phyloP scores from a whole-genome alignment of 1,139 yeast genomes.

The Taiozyma onychis region DNA sequence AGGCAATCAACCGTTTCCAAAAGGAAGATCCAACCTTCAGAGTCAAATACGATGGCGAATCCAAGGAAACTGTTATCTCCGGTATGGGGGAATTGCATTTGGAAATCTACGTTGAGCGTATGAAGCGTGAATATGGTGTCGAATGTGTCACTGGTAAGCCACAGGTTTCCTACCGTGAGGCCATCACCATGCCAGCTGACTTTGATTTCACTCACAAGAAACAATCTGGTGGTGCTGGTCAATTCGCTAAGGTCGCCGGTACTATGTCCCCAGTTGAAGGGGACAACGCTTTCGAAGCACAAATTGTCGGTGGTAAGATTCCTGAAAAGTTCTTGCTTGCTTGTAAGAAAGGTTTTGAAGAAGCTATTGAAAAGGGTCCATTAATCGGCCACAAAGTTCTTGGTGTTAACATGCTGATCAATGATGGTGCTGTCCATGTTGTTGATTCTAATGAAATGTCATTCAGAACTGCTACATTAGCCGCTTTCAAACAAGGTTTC shows the following conservation, averaged over 20 bases:
- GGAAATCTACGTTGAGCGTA: constrained; percentile 96
- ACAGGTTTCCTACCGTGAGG: constrained; percentile 96
- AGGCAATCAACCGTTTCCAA: constrained; percentile 95
- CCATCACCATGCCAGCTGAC: constrained; percentile 66
- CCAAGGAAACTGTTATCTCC: constrained; percentile 92
- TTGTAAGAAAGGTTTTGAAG: constrained; percentile 94
- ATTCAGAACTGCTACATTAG: constrained; percentile 85
- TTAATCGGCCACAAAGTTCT: constrained; percentile 89
- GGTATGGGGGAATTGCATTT: constrained; percentile 99
- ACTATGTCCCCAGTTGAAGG: constrained; percentile 61
- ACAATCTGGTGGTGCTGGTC: constrained; percentile 99
- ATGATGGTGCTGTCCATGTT: constrained; percentile 96
- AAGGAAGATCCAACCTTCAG: constrained; percentile 98
- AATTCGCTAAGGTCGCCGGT: constrained; percentile 96
- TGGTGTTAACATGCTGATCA: constrained; percentile 88
- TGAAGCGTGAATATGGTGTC: constrained; percentile 94
- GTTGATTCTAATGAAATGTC: constrained; percentile 97
- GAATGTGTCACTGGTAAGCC: constrained; percentile 96
- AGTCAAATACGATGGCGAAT: constrained; percentile 83
- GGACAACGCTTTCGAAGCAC: constrained; percentile 72
- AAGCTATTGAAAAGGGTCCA: constrained; percentile 94
- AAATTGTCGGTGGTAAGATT: constrained; percentile 94
- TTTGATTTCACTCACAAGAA: constrained; percentile 96
- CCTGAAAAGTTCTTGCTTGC: constrained; percentile 93
- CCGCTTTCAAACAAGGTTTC: constrained; percentile 92